phyloP scores from a whole-genome alignment of 1,284 basidiomycete species.

The Vanrija pseudolonga region DNA sequence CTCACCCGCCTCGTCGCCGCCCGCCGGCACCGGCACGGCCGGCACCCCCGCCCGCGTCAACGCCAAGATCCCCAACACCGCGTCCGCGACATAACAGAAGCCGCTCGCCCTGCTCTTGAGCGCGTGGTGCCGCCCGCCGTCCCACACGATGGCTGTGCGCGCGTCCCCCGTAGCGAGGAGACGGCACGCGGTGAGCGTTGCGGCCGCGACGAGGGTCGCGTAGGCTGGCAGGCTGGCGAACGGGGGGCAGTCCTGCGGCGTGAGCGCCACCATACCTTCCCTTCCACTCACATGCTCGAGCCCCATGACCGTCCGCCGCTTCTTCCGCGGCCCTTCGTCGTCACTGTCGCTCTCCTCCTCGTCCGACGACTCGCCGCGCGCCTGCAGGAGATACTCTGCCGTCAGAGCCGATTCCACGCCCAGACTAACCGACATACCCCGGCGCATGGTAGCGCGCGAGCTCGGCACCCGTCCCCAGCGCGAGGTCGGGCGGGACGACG shows the following conservation, averaged over 20 bases:
- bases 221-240: slow-evolving; percentile 70
- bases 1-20: background rate
- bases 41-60: slow-evolving; percentile 25
- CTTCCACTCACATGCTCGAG: slow-evolving; percentile 73
- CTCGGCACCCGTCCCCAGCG: slow-evolving; percentile 31
- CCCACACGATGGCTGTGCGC: slow-evolving; percentile 74
- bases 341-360: slow-evolving; percentile 3
- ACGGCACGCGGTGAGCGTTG: slow-evolving; percentile 67
- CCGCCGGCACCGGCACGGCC: background rate
- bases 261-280: slow-evolving; percentile 22
- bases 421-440: slow-evolving; percentile 44
- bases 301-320: slow-evolving; percentile 54
- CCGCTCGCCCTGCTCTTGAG: slow-evolving; percentile 69
- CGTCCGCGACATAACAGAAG: slow-evolving; percentile 92
- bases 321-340: slow-evolving; percentile 22
- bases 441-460: slow-evolving; percentile 49
- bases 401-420: background rate
- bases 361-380: background rate
- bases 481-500: slow-evolving; percentile 27
- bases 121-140: slow-evolving; percentile 60
- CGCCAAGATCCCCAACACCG: slow-evolving; percentile 66
- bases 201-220: slow-evolving; percentile 67
- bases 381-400: slow-evolving; percentile 18
- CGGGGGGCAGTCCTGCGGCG: slow-evolving; percentile 69
- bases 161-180: slow-evolving; percentile 56